phyloP scores from a whole-genome alignment of 2,329 filamentous ascomycete species.

The Exophiala alcalophila region DNA sequence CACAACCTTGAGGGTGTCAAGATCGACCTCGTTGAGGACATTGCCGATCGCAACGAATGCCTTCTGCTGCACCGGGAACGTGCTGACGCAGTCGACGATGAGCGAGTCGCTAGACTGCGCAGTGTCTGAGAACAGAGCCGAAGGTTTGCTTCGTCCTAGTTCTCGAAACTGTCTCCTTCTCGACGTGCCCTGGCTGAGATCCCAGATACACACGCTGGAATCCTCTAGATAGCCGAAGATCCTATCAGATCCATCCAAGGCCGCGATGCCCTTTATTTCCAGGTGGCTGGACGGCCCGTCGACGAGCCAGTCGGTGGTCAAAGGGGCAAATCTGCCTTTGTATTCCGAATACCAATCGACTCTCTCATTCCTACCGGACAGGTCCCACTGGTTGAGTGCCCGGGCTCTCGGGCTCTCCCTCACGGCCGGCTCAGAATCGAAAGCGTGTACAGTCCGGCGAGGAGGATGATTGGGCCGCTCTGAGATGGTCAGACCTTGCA shows the following conservation, averaged over 20 bases:
- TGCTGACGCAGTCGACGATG: slow-evolving; percentile 77
- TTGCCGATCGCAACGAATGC: slow-evolving; percentile 80
- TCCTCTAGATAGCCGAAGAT: slow-evolving; percentile 68
- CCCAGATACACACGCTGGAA: slow-evolving; percentile 84
- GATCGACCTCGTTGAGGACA: slow-evolving; percentile 75
- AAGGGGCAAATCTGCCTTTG: slow-evolving; percentile 72
- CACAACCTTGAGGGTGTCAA: slow-evolving; percentile 67
- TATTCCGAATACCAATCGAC: slow-evolving; percentile 88
- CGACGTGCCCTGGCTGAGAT: slow-evolving; percentile 57
- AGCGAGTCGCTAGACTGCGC: slow-evolving; percentile 42
- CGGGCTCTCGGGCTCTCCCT: slow-evolving; percentile 48
- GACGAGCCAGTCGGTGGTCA: slow-evolving; percentile 73
- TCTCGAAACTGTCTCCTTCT: slow-evolving; percentile 59
- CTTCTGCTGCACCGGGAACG: slow-evolving; percentile 64
- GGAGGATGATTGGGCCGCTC: slow-evolving; percentile 9
- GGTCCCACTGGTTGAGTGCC: slow-evolving; percentile 79
- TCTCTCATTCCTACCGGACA: slow-evolving; percentile 66
- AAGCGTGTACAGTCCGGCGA: background rate
- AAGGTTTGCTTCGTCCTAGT: slow-evolving; percentile 61
- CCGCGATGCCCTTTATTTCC: slow-evolving; percentile 34
- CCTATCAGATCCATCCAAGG: slow-evolving; percentile 40
- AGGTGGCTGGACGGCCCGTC: slow-evolving; percentile 44
- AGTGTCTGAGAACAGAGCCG: slow-evolving; percentile 57
- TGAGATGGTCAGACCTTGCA: slow-evolving; percentile 31
- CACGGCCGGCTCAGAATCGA: slow-evolving; percentile 29